These are phyloP conservation scores for Effrenium voratum DNA, from an alignment of 73 alveolate genomes.

Conservation along the genomic window DNA sequence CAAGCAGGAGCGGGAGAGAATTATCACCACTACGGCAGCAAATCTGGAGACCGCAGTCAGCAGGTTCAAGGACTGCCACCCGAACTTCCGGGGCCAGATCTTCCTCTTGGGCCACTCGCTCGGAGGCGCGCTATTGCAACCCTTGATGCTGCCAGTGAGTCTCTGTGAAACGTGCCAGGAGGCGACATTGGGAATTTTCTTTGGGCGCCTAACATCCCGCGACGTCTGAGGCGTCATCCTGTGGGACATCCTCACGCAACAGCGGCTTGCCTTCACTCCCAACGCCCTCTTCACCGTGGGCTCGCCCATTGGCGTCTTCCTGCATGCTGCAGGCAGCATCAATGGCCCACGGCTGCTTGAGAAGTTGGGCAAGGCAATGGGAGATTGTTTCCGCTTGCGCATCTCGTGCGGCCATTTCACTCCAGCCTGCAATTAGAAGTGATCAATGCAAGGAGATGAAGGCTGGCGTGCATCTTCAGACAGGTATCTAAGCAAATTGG, in stretches of 20 bases:
- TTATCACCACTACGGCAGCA: background rate
- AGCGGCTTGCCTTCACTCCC: constrained; percentile 15
- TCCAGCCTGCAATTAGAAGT: too few species aligned
- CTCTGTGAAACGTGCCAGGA: too few species aligned
- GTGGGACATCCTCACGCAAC: constrained; percentile 27
- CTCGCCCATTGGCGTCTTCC: constrained; percentile 33
- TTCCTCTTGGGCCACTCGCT: constrained; percentile 66
- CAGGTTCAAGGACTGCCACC: constrained; percentile 47
- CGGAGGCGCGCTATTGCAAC: constrained; percentile 48
- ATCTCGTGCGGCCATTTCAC: too few species aligned
- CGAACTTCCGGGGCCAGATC: constrained; percentile 32
- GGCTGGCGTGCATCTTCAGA: too few species aligned
- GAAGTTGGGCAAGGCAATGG: background rate
- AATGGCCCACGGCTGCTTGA: background rate
- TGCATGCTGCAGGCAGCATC: constrained; percentile 14
- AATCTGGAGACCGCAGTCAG: background rate
- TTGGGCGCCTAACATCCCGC: background rate
- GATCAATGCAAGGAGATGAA: too few species aligned
- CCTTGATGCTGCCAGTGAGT: too few species aligned
- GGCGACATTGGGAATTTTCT: too few species aligned
- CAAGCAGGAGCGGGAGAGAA: constrained; percentile 28
- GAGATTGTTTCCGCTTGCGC: too few species aligned
- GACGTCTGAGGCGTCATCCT: constrained; percentile 11
- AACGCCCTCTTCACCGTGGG: constrained; percentile 56
- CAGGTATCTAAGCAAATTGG: too few species aligned